Evolutionary conservation across 192 early-diverging fungal genomes (phyloP).

Genomic region (Mortierella hygrophila): DNA sequence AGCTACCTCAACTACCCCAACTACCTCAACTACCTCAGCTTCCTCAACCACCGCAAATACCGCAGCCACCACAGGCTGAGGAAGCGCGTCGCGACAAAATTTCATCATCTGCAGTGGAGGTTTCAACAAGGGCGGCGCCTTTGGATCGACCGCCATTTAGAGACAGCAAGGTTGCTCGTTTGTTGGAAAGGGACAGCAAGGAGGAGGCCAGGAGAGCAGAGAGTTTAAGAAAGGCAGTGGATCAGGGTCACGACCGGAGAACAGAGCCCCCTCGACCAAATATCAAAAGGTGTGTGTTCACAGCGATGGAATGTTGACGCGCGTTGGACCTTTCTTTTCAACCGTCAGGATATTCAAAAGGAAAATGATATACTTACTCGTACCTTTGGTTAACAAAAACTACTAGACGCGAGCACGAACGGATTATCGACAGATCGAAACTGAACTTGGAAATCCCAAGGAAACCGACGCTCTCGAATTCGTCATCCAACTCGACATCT

Average conservation of each 20-base stretch:
- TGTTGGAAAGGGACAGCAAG: not conserved
- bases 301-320: not conserved
- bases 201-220: not conserved
- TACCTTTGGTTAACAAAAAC: not conserved
- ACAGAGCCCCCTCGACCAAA: constrained; percentile 13
- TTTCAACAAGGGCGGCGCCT: not conserved
- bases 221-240: not conserved
- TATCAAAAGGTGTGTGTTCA: constrained; percentile 17
- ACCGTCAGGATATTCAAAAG: no score
- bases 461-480: constrained; percentile 27
- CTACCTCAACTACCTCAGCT: not conserved
- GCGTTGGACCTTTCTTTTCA: not conserved
- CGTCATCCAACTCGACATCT: constrained; percentile 29
- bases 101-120: not conserved
- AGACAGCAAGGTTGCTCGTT: not conserved
- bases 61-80: not conserved
- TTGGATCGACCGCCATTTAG: not conserved
- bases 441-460: constrained; percentile 50
- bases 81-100: not conserved
- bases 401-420: constrained; percentile 39
- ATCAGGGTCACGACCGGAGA: constrained; percentile 28
- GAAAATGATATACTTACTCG: not conserved
- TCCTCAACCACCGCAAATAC: not conserved
- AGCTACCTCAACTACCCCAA: not conserved
- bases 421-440: constrained; percentile 44